Percentiles rank a stretch among this genome's conserved stretches.
phyloP scores from a whole-genome alignment of 2,329 filamentous ascomycete genomes.

The Metarhizium robertsii region DNA sequence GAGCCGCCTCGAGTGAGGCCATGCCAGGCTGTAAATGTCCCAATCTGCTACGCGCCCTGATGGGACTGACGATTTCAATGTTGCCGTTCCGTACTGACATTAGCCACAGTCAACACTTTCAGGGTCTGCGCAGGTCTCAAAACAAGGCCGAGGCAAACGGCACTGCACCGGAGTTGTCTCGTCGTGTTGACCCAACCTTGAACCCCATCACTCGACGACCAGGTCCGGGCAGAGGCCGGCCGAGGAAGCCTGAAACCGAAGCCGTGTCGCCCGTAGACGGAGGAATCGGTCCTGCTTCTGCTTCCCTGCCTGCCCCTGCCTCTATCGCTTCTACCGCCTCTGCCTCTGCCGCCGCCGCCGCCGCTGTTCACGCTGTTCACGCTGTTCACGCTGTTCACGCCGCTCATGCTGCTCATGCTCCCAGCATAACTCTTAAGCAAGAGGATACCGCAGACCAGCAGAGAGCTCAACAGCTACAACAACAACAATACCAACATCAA shows the following conservation, averaged over 20 bases:
- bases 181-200: constrained; percentile 38
- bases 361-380: no score
- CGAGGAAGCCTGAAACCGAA: constrained; percentile 29
- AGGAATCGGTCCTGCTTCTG: neutral
- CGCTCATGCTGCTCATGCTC: neutral
- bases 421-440: neutral
- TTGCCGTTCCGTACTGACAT: neutral
- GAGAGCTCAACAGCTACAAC: neutral
- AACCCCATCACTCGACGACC: constrained; percentile 54
- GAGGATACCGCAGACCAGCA: neutral
- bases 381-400: no score
- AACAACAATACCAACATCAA: no score
- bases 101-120: constrained; percentile 47
- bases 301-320: no score
- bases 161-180: constrained; percentile 21
- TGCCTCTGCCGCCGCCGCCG: no score
- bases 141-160: constrained; percentile 39
- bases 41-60: neutral
- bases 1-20: neutral
- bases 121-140: constrained; percentile 46
- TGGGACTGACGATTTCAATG: neutral
- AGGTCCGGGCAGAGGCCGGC: constrained; percentile 46
- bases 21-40: neutral
- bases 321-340: no score
- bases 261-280: neutral